Evolutionary conservation across 2,329 filamentous ascomycete genomes (phyloP), one percentile per base, ranked within the genome.

Genomic region (Coniella lustricola): DNA sequence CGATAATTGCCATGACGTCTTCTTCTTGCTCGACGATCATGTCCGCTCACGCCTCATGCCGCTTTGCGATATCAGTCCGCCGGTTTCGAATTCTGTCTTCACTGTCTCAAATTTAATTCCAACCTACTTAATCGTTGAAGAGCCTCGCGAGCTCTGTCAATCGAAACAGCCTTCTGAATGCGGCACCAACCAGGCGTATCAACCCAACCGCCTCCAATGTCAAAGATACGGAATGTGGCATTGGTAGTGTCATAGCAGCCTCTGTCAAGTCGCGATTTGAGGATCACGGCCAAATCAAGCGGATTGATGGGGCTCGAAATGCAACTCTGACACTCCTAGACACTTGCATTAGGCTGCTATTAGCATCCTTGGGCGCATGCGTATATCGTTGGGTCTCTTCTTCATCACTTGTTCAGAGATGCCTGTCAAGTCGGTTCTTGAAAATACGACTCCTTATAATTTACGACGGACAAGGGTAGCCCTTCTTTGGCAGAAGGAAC

Each of bases 1-100:
- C 90, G 93, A 72, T 95, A 91, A 82, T 58, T 58, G 53, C 44
- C 52, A 17, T 46, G 55, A 53, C 57, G 57, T 55, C 54, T 44
- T 45, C 37, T 45, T 29, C 25, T 51, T 55, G 49, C 55, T 56
- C 56, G 50, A 75, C 69, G 72, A 76, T 70, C 68, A 74, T 71
- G 72, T 70, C 72, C 71, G 67, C 72, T 71, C 75, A 72, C 67
- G 73, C 69, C 77, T 75, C 75, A 80, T 75, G 72, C 70, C 70
- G 67, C 25, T 29, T 71, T 73, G 73, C 71, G 75, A 72, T 74
- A 77, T 72, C 73, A 76, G 73, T 74, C 73, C 71, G 69, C 72
- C 73, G 69, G 69, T 67, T 71, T 75, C 66, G 60, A 60, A 61
- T 63, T 67, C 64, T 57, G 58, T 65, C 66, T 64, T 63, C 63